Conservation (phyloP, 257 asterid species). For the Salvia hispanica region DNA sequence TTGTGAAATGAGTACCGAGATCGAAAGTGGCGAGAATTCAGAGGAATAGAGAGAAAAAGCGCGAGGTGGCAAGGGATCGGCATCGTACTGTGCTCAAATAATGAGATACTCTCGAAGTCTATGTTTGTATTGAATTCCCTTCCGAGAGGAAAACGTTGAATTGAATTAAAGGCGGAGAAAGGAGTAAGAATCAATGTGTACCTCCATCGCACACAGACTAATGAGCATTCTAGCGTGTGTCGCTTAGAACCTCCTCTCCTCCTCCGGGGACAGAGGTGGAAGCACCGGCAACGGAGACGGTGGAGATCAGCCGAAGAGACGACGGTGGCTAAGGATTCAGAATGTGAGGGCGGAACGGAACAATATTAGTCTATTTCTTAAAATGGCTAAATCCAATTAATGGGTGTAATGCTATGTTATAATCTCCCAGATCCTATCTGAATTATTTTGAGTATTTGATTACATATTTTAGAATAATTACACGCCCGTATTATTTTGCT, state of each 20-base stretch:
- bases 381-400: conserved; percentile 10
- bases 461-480: no score
- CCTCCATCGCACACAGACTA: conserved; percentile 19
- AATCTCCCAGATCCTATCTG: no score
- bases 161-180: conserved; percentile 5
- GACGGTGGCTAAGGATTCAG: conserved; percentile 27
- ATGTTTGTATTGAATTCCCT: neutral
- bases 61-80: neutral
- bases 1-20: conserved; percentile 19
- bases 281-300: conserved; percentile 33
- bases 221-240: neutral
- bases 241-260: conserved; percentile 37
- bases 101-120: neutral
- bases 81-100: neutral
- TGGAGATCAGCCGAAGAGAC: conserved; percentile 18
- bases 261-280: conserved; percentile 36
- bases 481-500: no score
- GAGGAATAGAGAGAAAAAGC: neutral
- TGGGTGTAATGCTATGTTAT: no score
- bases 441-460: no score
- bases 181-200: neutral
- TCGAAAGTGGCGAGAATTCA: conserved; percentile 13
- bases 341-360: conserved; percentile 9
- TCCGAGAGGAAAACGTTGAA: neutral
- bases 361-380: neutral